Base-by-base conservation (phyloP, 495 filamentous ascomycete genomes). In the Xylaria sp. region DNA sequence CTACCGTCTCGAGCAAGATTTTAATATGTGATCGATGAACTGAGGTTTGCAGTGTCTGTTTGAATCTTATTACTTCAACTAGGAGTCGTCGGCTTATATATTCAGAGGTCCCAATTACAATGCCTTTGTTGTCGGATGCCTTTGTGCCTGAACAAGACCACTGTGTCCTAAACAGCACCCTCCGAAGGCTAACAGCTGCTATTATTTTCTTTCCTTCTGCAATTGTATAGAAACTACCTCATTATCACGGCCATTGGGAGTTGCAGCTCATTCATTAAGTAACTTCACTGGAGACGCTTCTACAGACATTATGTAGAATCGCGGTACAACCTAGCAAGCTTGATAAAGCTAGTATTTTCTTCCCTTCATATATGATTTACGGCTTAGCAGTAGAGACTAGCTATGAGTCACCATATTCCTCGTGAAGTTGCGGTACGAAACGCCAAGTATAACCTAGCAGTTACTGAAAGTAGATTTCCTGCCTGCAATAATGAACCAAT, bases 91-190 rank as follows among this genome's bases (percentile, higher is more conserved):
- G 26, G 7, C 31, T 43, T 55, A 67, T 53, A 29, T 67, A 55
- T 33, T n/a, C 48, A 21, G 3, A 24, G 35, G 24, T 41, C 31
- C 2, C 14, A 41, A 55, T 41, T 12, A 41, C 48, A 55, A 67
- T 6, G 64, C 21, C 64, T 53, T 67, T 67, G 64, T 67, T 5
- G 12, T n/a, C 5, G 21, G 9, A 5, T 41, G 31, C 31, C 64
- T 67, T 43, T 67, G 33, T 67, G 15, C 0, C 19, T 50, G 2
- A 24, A 50, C 44, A 66, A 66, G 21, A 21, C 19, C 29, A 11
- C 17, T 43, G 35, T 53, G 6, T 53, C n/a, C 1, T 2, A 29
- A 67, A 67, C 48, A 67, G 15, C 31, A 14, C 29, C 8, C 33
- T 26, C 21, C n/a, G 7, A 40, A 37, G 37, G n/a, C 19, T 41